These are phyloP conservation scores for Eruca vesicaria DNA, from an alignment of 441 rosid genomes.

Conservation along the genomic window DNA sequence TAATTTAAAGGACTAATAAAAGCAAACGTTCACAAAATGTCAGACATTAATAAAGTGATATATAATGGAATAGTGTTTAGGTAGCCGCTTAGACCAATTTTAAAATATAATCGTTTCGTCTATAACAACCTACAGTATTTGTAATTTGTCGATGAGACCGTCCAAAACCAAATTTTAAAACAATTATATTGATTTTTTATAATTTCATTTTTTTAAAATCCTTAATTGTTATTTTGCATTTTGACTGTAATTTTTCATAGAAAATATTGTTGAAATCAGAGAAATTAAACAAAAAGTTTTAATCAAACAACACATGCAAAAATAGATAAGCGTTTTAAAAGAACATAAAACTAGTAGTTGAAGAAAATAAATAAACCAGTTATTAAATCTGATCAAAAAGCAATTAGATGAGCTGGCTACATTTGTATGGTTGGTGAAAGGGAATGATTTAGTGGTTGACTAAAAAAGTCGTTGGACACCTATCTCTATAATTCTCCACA, in stretches of 20 bases:
- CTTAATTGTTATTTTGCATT: neutral
- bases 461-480: slow-evolving; percentile 8
- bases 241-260: neutral
- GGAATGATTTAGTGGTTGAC: slow-evolving; percentile 20
- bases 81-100: too few species aligned
- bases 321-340: neutral
- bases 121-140: too few species aligned
- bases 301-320: neutral
- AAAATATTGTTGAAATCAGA: neutral
- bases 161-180: too few species aligned
- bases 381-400: neutral
- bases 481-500: neutral
- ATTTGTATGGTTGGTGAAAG: neutral
- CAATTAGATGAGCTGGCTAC: slow-evolving; percentile 1
- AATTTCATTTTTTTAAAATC: too few species aligned
- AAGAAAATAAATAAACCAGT: neutral
- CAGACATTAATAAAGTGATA: too few species aligned
- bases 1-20: too few species aligned
- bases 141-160: too few species aligned
- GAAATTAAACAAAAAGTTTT: neutral
- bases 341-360: neutral
- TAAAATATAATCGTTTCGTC: too few species aligned
- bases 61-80: too few species aligned
- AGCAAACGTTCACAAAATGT: too few species aligned
- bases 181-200: too few species aligned